phyloP scores from a whole-genome alignment of 169 alveolate genomes.

The Plasmodium coatneyi region DNA sequence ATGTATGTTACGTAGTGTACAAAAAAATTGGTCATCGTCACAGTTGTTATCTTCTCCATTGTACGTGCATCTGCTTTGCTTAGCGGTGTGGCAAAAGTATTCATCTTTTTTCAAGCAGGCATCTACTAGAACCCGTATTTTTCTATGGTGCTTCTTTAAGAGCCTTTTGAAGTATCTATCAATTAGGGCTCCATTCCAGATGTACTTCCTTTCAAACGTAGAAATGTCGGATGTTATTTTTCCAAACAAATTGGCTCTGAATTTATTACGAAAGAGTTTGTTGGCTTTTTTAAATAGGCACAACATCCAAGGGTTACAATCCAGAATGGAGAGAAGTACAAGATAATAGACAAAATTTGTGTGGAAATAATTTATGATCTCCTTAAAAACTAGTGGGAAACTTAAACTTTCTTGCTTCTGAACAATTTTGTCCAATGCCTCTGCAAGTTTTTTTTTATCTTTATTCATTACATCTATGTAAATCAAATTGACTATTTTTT shows the following conservation, averaged over 20 bases:
- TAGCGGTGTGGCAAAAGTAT: background rate
- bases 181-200: constrained; percentile 48
- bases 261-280: constrained; percentile 14
- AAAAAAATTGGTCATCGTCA: background rate
- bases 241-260: constrained; percentile 5
- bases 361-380: constrained; percentile 27
- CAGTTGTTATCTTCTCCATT: background rate
- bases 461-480: constrained; percentile 34
- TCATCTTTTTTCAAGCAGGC: background rate
- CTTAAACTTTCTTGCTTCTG: constrained; percentile 29
- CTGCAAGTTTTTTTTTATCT: constrained; percentile 12
- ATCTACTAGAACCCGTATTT: constrained; percentile 16
- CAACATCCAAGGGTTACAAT: background rate
- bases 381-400: constrained; percentile 20
- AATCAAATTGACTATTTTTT: constrained; percentile 17
- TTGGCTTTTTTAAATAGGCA: background rate
- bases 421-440: constrained; percentile 14
- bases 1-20: background rate
- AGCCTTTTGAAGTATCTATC: background rate
- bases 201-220: constrained; percentile 35
- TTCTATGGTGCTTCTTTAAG: constrained; percentile 2
- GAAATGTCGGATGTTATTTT: background rate
- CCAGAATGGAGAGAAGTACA: constrained; percentile 11
- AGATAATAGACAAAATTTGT: constrained; percentile 24
- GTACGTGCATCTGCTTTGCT: background rate